Evolutionary conservation across 352 stramenopile genomes (phyloP), one percentile per base, ranked within the genome.

Genomic region (Phytopythium helicoides): DNA sequence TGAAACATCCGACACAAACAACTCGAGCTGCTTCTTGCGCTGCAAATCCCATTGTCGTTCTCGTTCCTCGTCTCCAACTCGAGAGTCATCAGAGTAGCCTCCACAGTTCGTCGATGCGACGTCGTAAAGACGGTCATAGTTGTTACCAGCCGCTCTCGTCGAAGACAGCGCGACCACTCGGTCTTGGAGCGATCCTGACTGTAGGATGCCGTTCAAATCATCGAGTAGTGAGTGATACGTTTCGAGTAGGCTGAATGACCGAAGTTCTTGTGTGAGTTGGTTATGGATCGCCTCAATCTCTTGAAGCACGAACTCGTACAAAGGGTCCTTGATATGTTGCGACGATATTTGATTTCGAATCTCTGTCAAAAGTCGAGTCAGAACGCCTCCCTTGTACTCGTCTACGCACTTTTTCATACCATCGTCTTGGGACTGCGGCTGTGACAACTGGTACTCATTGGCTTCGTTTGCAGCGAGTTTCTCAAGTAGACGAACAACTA

Each of bases 1-100:
- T 12, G 38, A 45, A 15, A 45, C 38, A 10, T 45, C 38, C 3
- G 38, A 45, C 18, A 45, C 19, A 16, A 45, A 45, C 38, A 45
- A 26, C 18, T 26, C 38, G 3, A 45, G 38, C n/a, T 28, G 18
- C 18, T 26, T 26, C 38, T 45, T 45, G 18, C 38, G 38, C 38
- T 45, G 38, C 38, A 21, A 18, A 6, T 45, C 18, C 38, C 38
- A 45, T n/a, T 21, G 18, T 28, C 2, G 19, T 4, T 45, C 38
- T 26, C 19, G 38, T 14, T 45, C 37, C 18, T 26, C 3, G 19
- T 28, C 9, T 8, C 4, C 9, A 16, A 15, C 18, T 26, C 19
- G 3, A 45, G 38, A 26, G 9, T 28, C 18, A 12, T 45, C 38
- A 9, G 1, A 45, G 9, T 21, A 45, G 15, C 38, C 10, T 16